Percentiles rank a stretch among this genome's conserved stretches.
Conservation (phyloP, 352 stramenopile genomes). For the Pythium apleroticum region DNA sequence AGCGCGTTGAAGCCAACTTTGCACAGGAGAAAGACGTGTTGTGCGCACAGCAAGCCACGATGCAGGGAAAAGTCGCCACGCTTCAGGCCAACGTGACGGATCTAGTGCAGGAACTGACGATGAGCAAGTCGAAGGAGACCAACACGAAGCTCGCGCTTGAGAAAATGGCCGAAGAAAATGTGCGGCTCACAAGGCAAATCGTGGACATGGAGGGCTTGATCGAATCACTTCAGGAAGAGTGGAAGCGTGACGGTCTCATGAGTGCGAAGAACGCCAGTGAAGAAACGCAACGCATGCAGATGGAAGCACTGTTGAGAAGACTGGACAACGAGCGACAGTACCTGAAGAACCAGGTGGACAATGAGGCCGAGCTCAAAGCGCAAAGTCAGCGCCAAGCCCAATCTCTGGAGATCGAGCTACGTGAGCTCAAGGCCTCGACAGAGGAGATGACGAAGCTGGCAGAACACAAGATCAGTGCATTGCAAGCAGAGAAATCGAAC, state of each 20-base stretch:
- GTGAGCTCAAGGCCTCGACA: conserved; percentile 34
- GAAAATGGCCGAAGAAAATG: conserved; percentile 73
- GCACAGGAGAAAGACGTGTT: conserved; percentile 57
- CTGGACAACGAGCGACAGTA: conserved; percentile 85
- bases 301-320: conserved; percentile 68
- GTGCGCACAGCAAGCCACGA: conserved; percentile 35
- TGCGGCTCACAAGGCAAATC: conserved; percentile 57
- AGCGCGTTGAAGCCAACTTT: conserved; percentile 48
- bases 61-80: conserved; percentile 62
- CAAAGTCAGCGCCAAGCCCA: conserved; percentile 40
- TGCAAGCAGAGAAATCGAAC: conserved; percentile 24
- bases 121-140: conserved; percentile 65
- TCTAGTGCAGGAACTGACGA: conserved; percentile 65
- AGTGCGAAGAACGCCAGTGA: conserved; percentile 71
- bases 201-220: conserved; percentile 61
- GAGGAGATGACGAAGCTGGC: conserved; percentile 38
- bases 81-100: conserved; percentile 78
- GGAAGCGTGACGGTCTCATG: conserved; percentile 40
- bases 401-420: conserved; percentile 45
- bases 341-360: conserved; percentile 73
- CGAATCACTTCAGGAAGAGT: conserved; percentile 59
- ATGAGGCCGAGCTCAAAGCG: conserved; percentile 48
- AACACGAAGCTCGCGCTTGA: conserved; percentile 69
- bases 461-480: conserved; percentile 44
- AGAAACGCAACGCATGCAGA: conserved; percentile 75